Evolutionary conservation across 768 basidiomycete species (phyloP).

Genomic region (Strobilomyces echinocephalus): DNA sequence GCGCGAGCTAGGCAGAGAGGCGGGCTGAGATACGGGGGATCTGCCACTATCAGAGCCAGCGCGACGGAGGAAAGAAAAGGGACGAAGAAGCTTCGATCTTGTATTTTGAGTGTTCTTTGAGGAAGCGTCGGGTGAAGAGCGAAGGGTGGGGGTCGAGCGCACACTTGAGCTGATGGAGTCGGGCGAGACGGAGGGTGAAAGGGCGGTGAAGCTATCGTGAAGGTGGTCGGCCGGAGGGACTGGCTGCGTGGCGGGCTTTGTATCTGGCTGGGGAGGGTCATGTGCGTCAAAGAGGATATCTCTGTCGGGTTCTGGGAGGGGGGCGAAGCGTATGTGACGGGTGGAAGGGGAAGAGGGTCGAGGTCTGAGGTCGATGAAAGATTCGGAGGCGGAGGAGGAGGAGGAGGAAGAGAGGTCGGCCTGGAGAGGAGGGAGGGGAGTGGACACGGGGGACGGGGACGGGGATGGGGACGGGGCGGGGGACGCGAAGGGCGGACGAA

Average conservation of each 20-base stretch:
- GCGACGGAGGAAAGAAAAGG: slow-evolving; percentile 20
- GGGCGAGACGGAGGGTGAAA: slow-evolving; percentile 20
- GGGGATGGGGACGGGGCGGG: not conserved
- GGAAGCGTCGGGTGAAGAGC: slow-evolving; percentile 2
- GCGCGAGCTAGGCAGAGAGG: slow-evolving; percentile 13
- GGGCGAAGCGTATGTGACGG: slow-evolving; percentile 70
- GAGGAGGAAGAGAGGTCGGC: slow-evolving; percentile 12
- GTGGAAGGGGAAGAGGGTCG: slow-evolving; percentile 11
- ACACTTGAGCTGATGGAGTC: slow-evolving; percentile 18
- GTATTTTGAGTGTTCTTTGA: slow-evolving; percentile 3
- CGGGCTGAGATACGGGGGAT: slow-evolving; percentile 5
- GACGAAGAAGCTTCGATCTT: slow-evolving; percentile 18
- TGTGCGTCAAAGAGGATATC: slow-evolving; percentile 24
- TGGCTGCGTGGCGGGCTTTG: slow-evolving; percentile 3
- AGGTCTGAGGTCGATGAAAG: slow-evolving; percentile 12
- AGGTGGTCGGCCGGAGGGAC: not conserved
- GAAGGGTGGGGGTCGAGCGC: slow-evolving; percentile 20
- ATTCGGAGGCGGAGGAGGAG: slow-evolving; percentile 18
- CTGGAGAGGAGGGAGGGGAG: slow-evolving; percentile 12
- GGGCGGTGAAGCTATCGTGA: slow-evolving; percentile 5
- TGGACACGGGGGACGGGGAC: slow-evolving; percentile 8
- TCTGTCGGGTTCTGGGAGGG: slow-evolving; percentile 72
- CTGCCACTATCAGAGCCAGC: slow-evolving; percentile 7
- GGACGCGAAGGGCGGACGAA: slow-evolving; percentile 2
- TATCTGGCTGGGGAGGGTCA: slow-evolving; percentile 11